These are phyloP conservation scores for Pleurotus pulmonarius DNA, from an alignment of 768 basidiomycete species.

Conservation along the genomic window DNA sequence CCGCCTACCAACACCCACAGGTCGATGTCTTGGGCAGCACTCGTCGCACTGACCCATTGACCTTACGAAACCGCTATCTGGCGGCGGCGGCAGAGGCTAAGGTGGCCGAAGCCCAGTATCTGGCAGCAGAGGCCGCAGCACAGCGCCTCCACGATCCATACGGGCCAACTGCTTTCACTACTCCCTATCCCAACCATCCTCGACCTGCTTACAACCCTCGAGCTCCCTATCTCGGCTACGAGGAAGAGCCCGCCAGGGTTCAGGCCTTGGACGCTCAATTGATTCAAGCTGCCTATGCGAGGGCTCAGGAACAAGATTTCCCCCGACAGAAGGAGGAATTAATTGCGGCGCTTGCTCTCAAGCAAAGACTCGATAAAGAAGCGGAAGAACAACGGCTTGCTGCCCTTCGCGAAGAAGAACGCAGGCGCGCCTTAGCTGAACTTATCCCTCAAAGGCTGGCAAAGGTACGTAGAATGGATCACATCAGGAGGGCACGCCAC, in stretches of 20 bases:
- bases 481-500: too few species aligned
- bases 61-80: slow-evolving; percentile 30
- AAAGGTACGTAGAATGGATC: not conserved
- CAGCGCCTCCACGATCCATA: slow-evolving; percentile 24
- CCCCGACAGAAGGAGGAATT: not conserved
- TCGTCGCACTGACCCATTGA: slow-evolving; percentile 9
- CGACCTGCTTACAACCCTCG: not conserved
- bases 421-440: not conserved
- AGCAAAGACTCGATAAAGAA: not conserved
- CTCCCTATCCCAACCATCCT: slow-evolving; percentile 3
- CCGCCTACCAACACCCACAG: not conserved
- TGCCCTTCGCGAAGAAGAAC: slow-evolving; percentile 4
- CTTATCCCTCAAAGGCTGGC: not conserved
- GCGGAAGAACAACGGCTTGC: not conserved
- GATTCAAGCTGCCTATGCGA: not conserved
- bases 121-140: slow-evolving; percentile 23
- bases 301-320: not conserved
- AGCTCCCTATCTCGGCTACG: not conserved
- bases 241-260: not conserved
- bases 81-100: slow-evolving; percentile 31
- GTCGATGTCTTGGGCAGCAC: too few species aligned
- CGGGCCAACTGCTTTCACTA: slow-evolving; percentile 15
- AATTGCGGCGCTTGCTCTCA: not conserved
- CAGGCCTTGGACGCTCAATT: not conserved
- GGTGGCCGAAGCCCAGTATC: slow-evolving; percentile 33